Conservation (phyloP, 2,329 filamentous ascomycete species). For the Trichothecium sympodiale region DNA sequence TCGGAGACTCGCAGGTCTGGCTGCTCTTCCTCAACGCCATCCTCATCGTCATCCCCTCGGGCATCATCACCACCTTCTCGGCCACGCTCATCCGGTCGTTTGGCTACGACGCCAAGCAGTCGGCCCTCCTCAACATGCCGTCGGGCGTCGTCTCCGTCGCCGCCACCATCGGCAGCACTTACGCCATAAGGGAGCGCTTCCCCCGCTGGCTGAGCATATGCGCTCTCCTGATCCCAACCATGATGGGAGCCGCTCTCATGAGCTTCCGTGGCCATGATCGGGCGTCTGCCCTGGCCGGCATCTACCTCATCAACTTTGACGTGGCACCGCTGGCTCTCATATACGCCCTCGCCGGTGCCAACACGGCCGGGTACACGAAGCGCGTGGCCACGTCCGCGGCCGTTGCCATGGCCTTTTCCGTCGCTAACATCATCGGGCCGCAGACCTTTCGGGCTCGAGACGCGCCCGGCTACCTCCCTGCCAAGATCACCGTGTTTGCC, state of each 20-base stretch:
- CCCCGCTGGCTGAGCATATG: conserved; percentile 16
- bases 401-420: conserved; percentile 30
- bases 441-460: conserved; percentile 31
- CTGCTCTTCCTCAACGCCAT: conserved; percentile 19
- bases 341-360: conserved; percentile 37
- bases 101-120: conserved; percentile 18
- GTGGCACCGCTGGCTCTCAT: conserved; percentile 42
- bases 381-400: conserved; percentile 29
- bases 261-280: conserved; percentile 12
- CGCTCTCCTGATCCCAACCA: conserved; percentile 12
- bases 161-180: conserved; percentile 11
- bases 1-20: conserved; percentile 29
- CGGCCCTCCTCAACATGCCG: conserved; percentile 34
- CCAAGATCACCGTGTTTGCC: conserved; percentile 37
- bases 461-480: conserved; percentile 36
- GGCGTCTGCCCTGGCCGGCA: conserved; percentile 19
- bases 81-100: conserved; percentile 24
- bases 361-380: conserved; percentile 35
- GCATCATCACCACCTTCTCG: conserved; percentile 20
- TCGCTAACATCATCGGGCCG: conserved; percentile 34
- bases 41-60: conserved; percentile 14
- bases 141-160: conserved; percentile 10
- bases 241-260: conserved; percentile 15
- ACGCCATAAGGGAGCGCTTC: conserved; percentile 14
- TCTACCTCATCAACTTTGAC: conserved; percentile 26